phyloP scores from a whole-genome alignment of 139 green algal species.

The Chlamydomonas sp. region DNA sequence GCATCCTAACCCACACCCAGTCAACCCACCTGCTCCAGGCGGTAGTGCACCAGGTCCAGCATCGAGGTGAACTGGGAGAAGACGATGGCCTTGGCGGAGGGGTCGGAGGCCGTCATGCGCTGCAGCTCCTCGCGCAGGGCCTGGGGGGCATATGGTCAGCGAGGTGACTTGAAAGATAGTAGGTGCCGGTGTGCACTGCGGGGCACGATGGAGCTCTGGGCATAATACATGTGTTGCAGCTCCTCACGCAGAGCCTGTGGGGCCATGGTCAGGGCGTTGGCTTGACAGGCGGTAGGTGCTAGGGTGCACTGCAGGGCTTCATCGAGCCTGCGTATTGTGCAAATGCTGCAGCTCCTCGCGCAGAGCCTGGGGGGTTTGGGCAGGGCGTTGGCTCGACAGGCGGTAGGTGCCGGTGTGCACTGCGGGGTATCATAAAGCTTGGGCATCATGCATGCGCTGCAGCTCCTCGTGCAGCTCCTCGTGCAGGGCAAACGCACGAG shows the following conservation, averaged over 20 bases:
- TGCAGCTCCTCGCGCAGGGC: constrained; percentile 85
- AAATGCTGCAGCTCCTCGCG: constrained; percentile 82
- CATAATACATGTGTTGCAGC: too few relatives aligned
- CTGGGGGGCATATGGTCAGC: constrained; percentile 8
- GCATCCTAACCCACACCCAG: background rate
- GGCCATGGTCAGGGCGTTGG: background rate
- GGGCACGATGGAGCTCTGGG: too few relatives aligned
- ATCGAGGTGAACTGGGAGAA: constrained; percentile 97
- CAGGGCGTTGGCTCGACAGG: background rate
- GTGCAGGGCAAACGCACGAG: too few relatives aligned
- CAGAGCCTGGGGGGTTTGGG: constrained; percentile 60
- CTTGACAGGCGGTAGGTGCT: background rate
- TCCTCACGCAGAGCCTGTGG: too few relatives aligned
- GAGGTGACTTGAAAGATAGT: background rate
- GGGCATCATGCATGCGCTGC: too few relatives aligned
- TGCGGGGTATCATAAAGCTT: too few relatives aligned
- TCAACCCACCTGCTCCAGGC: constrained; percentile 75
- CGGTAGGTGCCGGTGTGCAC: too few relatives aligned
- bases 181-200: too few relatives aligned
- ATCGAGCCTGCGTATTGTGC: too few relatives aligned
- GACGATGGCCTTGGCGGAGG: constrained; percentile 88
- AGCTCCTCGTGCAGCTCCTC: too few relatives aligned
- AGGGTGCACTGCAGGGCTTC: too few relatives aligned
- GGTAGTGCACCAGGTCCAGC: constrained; percentile 86
- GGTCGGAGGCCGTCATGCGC: constrained; percentile 76